Evolutionary conservation across 305 asterid species (phyloP).

Genomic region (Fraxinus velutina): DNA sequence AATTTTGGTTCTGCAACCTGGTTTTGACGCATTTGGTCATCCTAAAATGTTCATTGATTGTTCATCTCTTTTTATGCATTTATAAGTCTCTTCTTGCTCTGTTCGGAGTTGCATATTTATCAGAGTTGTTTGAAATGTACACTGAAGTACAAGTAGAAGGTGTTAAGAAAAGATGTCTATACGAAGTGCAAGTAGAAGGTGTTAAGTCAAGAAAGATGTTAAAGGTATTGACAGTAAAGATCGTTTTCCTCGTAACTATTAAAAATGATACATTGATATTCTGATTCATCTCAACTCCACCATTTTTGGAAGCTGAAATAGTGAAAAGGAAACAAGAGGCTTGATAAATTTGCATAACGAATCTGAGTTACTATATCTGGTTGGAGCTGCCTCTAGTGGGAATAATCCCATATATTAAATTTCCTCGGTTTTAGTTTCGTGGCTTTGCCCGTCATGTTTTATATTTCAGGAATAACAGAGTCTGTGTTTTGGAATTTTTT

Average conservation of each 20-base stretch:
- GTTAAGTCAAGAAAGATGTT: neutral
- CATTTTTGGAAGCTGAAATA: neutral
- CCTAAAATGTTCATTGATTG: neutral
- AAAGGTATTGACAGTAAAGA: neutral
- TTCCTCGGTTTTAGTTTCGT: neutral
- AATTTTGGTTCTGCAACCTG: neutral
- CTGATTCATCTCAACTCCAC: neutral
- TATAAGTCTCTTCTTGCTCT: constrained; percentile 2
- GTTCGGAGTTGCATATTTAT: neutral
- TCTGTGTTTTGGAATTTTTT: neutral
- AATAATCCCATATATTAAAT: neutral
- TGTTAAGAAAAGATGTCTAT: neutral
- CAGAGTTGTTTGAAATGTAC: neutral
- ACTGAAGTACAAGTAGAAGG: neutral
- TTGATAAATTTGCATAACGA: neutral
- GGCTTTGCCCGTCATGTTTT: neutral
- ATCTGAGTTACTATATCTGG: neutral
- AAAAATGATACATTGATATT: neutral
- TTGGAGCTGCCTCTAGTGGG: neutral
- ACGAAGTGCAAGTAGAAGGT: neutral
- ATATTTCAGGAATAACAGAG: neutral
- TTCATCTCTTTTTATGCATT: neutral
- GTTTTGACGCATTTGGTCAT: constrained; percentile 5
- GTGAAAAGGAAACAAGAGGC: neutral
- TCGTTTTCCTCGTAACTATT: neutral